These are phyloP conservation scores for Tetrahymena borealis DNA, from an alignment of 73 alveolate species.

Conservation along the genomic window DNA sequence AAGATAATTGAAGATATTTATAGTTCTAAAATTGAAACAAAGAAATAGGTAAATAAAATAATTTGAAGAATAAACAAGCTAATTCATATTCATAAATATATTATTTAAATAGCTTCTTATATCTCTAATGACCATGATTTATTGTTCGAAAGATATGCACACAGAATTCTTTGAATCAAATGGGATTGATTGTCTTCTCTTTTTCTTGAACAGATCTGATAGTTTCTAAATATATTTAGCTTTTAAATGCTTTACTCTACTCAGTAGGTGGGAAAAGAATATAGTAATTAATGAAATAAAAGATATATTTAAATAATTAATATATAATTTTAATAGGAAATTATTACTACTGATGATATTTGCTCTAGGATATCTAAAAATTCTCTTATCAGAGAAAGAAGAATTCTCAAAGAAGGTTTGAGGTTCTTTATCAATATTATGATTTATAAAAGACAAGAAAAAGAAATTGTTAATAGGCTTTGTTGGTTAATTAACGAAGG, in stretches of 20 bases:
- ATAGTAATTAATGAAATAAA: background rate
- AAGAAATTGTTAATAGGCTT: constrained; percentile 1
- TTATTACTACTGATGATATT: constrained; percentile 7
- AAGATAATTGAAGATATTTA: constrained; percentile 19
- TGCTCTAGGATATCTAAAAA: constrained; percentile 17
- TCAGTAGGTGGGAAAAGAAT: constrained; percentile 31
- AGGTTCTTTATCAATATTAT: constrained; percentile 36
- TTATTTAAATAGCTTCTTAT: background rate
- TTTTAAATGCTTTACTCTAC: constrained; percentile 22
- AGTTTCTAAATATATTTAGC: constrained; percentile 35
- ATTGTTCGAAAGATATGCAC: constrained; percentile 19
- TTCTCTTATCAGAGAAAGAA: constrained; percentile 21
- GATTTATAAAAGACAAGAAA: constrained; percentile 25
- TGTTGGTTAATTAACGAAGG: constrained; percentile 24
- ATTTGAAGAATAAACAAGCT: no score
- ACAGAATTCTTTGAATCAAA: constrained; percentile 13
- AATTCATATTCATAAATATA: no score
- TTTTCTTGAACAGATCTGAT: constrained; percentile 17
- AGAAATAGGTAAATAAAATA: constrained; percentile 37
- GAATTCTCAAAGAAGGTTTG: constrained; percentile 37
- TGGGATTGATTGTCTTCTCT: constrained; percentile 34
- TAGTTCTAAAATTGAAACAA: constrained; percentile 28
- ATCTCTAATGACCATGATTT: constrained; percentile 40
- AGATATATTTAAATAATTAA: background rate
- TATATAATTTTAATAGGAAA: constrained; percentile 8